Percentiles rank a stretch among this genome's conserved stretches.
Evolutionary conservation across 2,329 filamentous ascomycete species (phyloP).

Genomic region (Colletotrichum chrysophilum): DNA sequence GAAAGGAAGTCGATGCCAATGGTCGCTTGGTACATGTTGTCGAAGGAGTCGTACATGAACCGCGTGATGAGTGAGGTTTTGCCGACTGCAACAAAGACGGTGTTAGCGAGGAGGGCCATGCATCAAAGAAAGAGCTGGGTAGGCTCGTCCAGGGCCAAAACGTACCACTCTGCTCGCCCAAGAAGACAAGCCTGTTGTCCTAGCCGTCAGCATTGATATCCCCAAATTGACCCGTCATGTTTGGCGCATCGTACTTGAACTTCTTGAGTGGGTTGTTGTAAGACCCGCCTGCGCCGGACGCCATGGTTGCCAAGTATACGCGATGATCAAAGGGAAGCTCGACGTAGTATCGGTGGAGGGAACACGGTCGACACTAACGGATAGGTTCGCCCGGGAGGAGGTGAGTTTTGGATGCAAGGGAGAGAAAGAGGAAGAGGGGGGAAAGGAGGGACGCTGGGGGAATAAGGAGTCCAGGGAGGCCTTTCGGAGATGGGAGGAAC

Average conservation of each 20-base stretch:
- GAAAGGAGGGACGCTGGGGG: neutral
- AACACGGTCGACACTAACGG: slow-evolving; percentile 9
- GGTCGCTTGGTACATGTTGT: slow-evolving; percentile 99
- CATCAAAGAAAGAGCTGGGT: slow-evolving; percentile 7
- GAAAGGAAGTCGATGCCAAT: slow-evolving; percentile 99
- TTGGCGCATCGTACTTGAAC: slow-evolving; percentile 77
- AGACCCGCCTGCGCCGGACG: slow-evolving; percentile 73
- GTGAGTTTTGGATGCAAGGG: slow-evolving; percentile 4
- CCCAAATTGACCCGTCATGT: neutral
- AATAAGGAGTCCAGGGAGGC: neutral
- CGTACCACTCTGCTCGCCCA: slow-evolving; percentile 98
- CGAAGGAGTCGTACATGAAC: slow-evolving; percentile 99
- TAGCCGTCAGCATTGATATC: slow-evolving; percentile 25
- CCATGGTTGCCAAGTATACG: slow-evolving; percentile 60
- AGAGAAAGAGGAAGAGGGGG: neutral
- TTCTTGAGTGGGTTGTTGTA: slow-evolving; percentile 99
- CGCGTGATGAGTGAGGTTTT: slow-evolving; percentile 98
- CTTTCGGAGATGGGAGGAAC: neutral
- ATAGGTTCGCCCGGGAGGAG: neutral
- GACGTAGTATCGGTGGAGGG: slow-evolving; percentile 12
- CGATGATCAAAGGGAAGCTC: slow-evolving; percentile 5
- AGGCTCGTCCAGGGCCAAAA: neutral
- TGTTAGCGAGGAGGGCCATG: neutral
- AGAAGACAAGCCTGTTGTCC: slow-evolving; percentile 80
- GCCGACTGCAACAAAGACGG: slow-evolving; percentile 68